phyloP scores from a whole-genome alignment of 1,284 basidiomycete genomes.

The Ceratobasidium sp. region DNA sequence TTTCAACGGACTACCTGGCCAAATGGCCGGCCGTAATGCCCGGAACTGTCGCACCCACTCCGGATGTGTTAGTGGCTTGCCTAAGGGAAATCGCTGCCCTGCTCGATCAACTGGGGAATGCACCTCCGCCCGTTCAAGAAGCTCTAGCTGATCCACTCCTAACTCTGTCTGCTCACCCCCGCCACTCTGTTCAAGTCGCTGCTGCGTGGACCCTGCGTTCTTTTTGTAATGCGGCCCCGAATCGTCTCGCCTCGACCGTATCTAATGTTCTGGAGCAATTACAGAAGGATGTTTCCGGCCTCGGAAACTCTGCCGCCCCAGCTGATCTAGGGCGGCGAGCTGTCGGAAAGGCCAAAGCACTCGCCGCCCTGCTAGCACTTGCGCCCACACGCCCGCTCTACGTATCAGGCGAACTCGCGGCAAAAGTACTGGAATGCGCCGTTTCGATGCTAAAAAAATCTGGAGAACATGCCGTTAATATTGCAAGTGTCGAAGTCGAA shows the following conservation, averaged over 20 bases:
- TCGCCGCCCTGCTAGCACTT: conserved; percentile 84
- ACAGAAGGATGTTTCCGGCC: conserved; percentile 75
- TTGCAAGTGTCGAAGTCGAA: conserved; percentile 86
- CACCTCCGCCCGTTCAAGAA: conserved; percentile 87
- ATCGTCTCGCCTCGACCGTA: conserved; percentile 79
- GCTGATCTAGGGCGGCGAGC: conserved; percentile 75
- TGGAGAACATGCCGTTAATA: conserved; percentile 84
- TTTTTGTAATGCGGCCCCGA: conserved; percentile 88
- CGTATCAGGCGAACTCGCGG: conserved; percentile 89
- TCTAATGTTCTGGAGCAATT: conserved; percentile 76
- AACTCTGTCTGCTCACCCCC: conserved; percentile 84
- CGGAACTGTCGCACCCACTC: conserved; percentile 73
- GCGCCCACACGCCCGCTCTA: conserved; percentile 89
- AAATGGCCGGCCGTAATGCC: conserved; percentile 93
- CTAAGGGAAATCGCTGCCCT: conserved; percentile 85
- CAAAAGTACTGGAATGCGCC: conserved; percentile 89
- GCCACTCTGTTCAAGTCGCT: conserved; percentile 81
- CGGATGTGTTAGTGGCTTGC: conserved; percentile 74
- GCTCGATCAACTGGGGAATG: conserved; percentile 88
- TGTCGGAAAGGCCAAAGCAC: conserved; percentile 85
- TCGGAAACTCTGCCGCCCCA: conserved; percentile 67
- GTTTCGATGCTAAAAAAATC: conserved; percentile 88
- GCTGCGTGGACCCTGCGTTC: conserved; percentile 87
- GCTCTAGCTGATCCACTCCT: conserved; percentile 84
- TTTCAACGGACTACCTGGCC: conserved; percentile 80